Conservation (phyloP, 1,139 yeast genomes). For the Lodderomyces metapsilosis region DNA sequence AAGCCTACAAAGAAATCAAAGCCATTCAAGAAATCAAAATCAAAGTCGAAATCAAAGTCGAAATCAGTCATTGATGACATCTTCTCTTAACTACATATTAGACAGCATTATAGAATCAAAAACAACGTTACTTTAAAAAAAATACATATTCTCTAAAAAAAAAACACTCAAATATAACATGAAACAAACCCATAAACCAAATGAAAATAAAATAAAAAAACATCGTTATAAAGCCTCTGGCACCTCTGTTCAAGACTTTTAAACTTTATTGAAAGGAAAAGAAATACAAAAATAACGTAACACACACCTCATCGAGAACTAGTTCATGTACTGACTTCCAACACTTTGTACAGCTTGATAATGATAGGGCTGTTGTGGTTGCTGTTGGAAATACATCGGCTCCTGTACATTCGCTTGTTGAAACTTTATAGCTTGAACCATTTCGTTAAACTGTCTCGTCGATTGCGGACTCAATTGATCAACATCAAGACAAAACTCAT, state of each 20-base stretch:
- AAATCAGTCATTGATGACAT: constrained; percentile 58
- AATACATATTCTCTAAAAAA: no score
- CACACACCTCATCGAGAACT: not conserved
- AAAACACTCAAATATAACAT: no score
- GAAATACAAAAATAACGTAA: not conserved
- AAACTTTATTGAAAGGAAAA: constrained; percentile 1
- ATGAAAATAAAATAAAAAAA: no score
- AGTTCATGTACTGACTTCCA: constrained; percentile 14
- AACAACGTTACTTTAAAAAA: no score
- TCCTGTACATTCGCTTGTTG: constrained; percentile 10
- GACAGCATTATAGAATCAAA: no score
- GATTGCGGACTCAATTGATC: constrained; percentile 37
- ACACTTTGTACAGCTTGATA: constrained; percentile 10
- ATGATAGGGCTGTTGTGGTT: constrained; percentile 11
- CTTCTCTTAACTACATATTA: constrained; percentile 29
- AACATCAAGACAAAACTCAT: constrained; percentile 45
- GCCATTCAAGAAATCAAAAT: constrained; percentile 28
- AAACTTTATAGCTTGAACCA: constrained; percentile 17
- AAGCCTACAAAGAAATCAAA: constrained; percentile 19
- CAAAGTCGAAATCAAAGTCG: constrained; percentile 16
- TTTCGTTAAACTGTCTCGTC: constrained; percentile 21
- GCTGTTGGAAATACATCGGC: constrained; percentile 7
- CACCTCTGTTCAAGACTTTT: no score
- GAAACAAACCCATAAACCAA: no score
- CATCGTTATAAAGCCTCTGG: no score